Evolutionary conservation across 2,329 filamentous ascomycete genomes (phyloP).

Genomic region (Colletotrichum sp.): DNA sequence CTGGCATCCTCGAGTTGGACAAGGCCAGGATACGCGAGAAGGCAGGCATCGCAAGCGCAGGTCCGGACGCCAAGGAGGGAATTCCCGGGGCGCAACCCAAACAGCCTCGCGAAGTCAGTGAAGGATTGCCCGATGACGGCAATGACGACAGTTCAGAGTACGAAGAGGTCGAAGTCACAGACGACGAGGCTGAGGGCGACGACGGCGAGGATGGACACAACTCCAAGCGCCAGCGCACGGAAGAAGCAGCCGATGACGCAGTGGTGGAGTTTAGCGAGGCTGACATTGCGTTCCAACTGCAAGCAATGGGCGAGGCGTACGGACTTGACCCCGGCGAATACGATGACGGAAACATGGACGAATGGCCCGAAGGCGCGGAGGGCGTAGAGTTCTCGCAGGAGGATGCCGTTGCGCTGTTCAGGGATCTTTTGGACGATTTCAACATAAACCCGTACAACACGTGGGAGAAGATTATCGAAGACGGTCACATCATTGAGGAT

Average conservation of each 20-base stretch:
- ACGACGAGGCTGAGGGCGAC: slow-evolving; percentile 46
- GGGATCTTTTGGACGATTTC: slow-evolving; percentile 83
- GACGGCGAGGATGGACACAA: slow-evolving; percentile 40
- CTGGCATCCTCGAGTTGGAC: slow-evolving; percentile 76
- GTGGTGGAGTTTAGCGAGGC: slow-evolving; percentile 88
- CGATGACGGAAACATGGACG: slow-evolving; percentile 64
- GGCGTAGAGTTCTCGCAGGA: slow-evolving; percentile 74
- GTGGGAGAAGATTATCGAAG: slow-evolving; percentile 89
- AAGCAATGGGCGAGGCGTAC: slow-evolving; percentile 87
- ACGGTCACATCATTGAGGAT: slow-evolving; percentile 83
- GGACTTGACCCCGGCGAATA: slow-evolving; percentile 80
- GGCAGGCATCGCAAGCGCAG: slow-evolving; percentile 33
- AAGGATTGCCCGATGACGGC: neutral
- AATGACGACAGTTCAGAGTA: slow-evolving; percentile 71
- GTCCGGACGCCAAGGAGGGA: slow-evolving; percentile 14
- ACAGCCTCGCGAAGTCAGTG: neutral
- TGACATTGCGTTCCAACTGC: slow-evolving; percentile 91
- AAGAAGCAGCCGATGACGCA: slow-evolving; percentile 53
- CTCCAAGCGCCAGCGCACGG: slow-evolving; percentile 69
- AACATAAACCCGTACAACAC: slow-evolving; percentile 85
- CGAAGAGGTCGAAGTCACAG: slow-evolving; percentile 73
- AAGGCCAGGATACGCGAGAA: slow-evolving; percentile 71
- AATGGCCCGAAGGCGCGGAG: slow-evolving; percentile 74
- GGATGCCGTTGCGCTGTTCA: slow-evolving; percentile 80
- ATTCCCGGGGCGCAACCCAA: slow-evolving; percentile 4